Evolutionary conservation across 768 basidiomycete genomes (phyloP).

Genomic region (Suillus hirtellus): DNA sequence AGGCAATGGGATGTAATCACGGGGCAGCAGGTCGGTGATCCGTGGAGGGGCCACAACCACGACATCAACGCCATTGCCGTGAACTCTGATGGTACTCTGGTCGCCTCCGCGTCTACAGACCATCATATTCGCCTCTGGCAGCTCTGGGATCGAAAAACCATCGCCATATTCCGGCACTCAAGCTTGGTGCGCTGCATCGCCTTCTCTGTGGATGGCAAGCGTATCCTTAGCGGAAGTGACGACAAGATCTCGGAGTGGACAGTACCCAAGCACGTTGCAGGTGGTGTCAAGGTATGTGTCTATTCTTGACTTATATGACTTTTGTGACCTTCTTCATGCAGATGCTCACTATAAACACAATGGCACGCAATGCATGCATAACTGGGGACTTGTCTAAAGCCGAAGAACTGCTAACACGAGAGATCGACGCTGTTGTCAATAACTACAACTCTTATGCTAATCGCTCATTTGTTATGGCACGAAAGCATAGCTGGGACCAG

Average conservation of each 20-base stretch:
- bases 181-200: not conserved
- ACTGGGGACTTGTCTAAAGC: not conserved
- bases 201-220: not conserved
- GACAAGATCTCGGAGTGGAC: not conserved
- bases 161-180: not conserved
- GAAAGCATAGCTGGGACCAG: not conserved
- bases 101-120: slow-evolving; percentile 1
- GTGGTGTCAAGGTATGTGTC: not conserved
- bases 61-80: not conserved
- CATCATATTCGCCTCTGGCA: not conserved
- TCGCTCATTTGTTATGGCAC: slow-evolving; percentile 3
- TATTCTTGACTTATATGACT: not conserved
- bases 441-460: not conserved
- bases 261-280: not conserved
- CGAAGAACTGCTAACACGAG: not conserved
- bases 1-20: not conserved
- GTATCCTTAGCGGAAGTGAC: not conserved
- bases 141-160: slow-evolving; percentile 4
- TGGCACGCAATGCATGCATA: slow-evolving; percentile 5
- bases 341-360: not conserved
- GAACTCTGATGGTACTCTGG: slow-evolving; percentile 1
- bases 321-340: not conserved
- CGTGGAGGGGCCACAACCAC: not conserved
- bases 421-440: not conserved
- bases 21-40: not conserved